Conservation (phyloP, 2,329 filamentous ascomycete species). For the Ploettnerulaceae sp. region DNA sequence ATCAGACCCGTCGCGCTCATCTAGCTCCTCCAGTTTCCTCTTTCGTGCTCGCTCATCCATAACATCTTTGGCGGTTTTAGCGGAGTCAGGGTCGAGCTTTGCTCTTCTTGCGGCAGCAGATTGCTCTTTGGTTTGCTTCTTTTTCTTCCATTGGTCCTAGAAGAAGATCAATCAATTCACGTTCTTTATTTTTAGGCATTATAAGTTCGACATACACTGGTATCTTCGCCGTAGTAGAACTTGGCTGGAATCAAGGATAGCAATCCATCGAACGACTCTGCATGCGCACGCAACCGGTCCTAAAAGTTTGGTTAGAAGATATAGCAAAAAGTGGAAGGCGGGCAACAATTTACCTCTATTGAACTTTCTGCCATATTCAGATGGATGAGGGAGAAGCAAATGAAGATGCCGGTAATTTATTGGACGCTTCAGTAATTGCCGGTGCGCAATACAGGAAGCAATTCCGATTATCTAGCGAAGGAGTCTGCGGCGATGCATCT, state of each 20-base stretch:
- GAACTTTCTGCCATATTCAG: constrained; percentile 33
- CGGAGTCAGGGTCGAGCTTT: constrained; percentile 87
- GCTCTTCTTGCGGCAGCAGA: constrained; percentile 76
- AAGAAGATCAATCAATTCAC: constrained; percentile 20
- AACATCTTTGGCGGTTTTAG: constrained; percentile 87
- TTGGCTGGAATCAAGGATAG: constrained; percentile 68
- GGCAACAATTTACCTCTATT: constrained; percentile 30
- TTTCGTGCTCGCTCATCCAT: constrained; percentile 82
- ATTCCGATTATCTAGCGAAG: no score
- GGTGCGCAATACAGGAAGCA: no score
- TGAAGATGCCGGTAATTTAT: not conserved
- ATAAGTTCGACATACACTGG: constrained; percentile 58
- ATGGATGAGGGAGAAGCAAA: not conserved
- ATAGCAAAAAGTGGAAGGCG: constrained; percentile 17
- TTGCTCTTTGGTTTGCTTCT: constrained; percentile 92
- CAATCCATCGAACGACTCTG: constrained; percentile 44
- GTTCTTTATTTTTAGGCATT: not conserved
- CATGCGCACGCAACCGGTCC: constrained; percentile 48
- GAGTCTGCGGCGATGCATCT: no score
- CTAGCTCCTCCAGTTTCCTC: constrained; percentile 67
- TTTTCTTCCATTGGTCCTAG: constrained; percentile 89
- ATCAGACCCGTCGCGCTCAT: constrained; percentile 38
- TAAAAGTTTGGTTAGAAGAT: constrained; percentile 29
- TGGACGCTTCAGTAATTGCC: not conserved
- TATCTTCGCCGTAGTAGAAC: constrained; percentile 66